Evolutionary conservation across 2,329 filamentous ascomycete genomes (phyloP).

Genomic region (Pseudogymnoascus verrucosus): DNA sequence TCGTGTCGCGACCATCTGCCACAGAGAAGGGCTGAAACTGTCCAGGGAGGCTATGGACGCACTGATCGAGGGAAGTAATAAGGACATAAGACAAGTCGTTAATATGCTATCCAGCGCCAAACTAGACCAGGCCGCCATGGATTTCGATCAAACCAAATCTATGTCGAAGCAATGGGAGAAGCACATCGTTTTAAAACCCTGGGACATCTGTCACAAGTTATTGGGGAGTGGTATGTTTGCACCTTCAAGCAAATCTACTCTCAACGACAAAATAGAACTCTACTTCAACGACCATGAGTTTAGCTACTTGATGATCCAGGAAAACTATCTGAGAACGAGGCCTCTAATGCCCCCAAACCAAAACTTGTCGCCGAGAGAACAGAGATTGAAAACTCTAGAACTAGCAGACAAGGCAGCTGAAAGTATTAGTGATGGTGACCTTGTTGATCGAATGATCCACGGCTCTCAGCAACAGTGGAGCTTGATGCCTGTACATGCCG

Average conservation of each 20-base stretch:
- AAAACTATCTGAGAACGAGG: constrained; percentile 86
- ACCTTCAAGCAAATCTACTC: constrained; percentile 69
- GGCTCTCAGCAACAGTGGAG: constrained; percentile 98
- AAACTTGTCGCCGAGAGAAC: constrained; percentile 56
- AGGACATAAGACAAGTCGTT: constrained; percentile 95
- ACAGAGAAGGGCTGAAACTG: constrained; percentile 81
- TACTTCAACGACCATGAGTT: constrained; percentile 99
- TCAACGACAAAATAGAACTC: constrained; percentile 97
- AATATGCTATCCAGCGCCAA: constrained; percentile 97
- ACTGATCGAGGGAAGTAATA: constrained; percentile 88
- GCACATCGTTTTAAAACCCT: constrained; percentile 90
- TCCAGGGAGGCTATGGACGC: constrained; percentile 79
- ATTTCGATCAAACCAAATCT: constrained; percentile 76
- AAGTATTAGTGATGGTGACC: constrained; percentile 93
- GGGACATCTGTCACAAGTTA: constrained; percentile 95
- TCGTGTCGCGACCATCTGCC: constrained; percentile 90
- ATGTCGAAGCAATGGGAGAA: constrained; percentile 99
- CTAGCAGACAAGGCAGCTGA: constrained; percentile 81
- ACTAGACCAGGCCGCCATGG: constrained; percentile 71
- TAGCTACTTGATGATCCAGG: constrained; percentile 94
- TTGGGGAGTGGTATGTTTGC: constrained; percentile 81
- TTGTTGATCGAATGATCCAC: constrained; percentile 97
- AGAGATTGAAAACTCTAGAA: constrained; percentile 75
- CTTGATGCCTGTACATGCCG: constrained; percentile 90
- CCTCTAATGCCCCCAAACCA: constrained; percentile 51